Percentiles rank a stretch among this genome's conserved stretches.
phyloP scores from a whole-genome alignment of 768 basidiomycete species.

The Leccinum arenicola region DNA sequence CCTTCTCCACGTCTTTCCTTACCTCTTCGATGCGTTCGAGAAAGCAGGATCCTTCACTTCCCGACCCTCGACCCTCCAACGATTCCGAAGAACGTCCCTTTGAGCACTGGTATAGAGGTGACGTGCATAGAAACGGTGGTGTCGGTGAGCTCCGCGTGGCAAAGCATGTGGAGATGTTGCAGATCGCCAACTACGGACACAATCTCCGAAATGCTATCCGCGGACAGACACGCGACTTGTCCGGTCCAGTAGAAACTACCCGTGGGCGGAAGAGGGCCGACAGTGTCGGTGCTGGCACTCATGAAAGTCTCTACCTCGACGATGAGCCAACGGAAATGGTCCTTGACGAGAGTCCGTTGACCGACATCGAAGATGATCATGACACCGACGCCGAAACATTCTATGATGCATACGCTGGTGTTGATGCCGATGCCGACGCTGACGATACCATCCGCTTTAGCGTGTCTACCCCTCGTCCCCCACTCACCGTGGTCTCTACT shows the following conservation, averaged over 20 bases:
- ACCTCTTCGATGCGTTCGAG: conserved; percentile 42
- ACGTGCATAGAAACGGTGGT: conserved; percentile 84
- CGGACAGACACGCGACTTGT: conserved; percentile 26
- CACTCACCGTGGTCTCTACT: conserved; percentile 25
- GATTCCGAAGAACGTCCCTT: conserved; percentile 83
- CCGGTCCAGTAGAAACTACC: conserved; percentile 22
- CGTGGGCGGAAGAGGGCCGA: conserved; percentile 59
- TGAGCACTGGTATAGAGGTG: conserved; percentile 90
- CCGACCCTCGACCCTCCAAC: conserved; percentile 52
- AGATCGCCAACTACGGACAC: conserved; percentile 85
- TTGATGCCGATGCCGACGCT: conserved; percentile 16
- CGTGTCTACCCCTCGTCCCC: conserved; percentile 17
- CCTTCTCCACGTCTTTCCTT: conserved; percentile 48
- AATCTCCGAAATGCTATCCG: conserved; percentile 37
- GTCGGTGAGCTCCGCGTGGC: conserved; percentile 80
- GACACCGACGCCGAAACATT: conserved; percentile 40
- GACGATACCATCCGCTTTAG: conserved; percentile 23
- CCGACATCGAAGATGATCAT: conserved; percentile 65
- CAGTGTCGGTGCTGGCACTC: conserved; percentile 54
- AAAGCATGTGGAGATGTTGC: conserved; percentile 77
- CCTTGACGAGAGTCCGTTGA: conserved; percentile 71
- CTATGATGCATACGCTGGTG: conserved; percentile 35
- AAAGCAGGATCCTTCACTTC: conserved; percentile 30
- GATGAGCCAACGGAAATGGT: conserved; percentile 58
- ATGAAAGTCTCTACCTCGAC: conserved; percentile 69